These are phyloP conservation scores for Xylaria sp. DNA, from an alignment of 2,329 filamentous ascomycete genomes.

Conservation along the genomic window DNA sequence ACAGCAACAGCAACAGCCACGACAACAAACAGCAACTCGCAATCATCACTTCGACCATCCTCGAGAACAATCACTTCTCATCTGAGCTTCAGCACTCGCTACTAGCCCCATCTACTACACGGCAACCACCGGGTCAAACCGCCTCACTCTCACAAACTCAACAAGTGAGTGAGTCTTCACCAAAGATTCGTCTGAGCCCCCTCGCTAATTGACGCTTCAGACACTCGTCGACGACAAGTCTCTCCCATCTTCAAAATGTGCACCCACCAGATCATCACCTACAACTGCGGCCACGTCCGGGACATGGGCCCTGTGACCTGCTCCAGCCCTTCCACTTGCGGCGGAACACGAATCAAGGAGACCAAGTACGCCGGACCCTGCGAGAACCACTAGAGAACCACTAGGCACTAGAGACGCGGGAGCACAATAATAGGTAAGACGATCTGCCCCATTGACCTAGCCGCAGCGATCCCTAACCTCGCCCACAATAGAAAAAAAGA, in stretches of 20 bases:
- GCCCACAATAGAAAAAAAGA: constrained; percentile 2
- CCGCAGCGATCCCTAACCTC: not conserved
- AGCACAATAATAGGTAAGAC: constrained; percentile 1
- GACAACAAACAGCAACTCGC: not conserved
- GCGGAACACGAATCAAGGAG: constrained; percentile 1
- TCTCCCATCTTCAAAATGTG: constrained; percentile 22
- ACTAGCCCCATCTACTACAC: not conserved
- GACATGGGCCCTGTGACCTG: constrained; percentile 13
- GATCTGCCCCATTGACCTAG: not conserved
- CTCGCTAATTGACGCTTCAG: constrained; percentile 1
- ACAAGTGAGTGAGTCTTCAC: constrained; percentile 4
- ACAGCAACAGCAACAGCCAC: not conserved
- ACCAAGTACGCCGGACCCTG: constrained; percentile 11
- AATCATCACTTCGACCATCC: not conserved
- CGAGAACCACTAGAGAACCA: constrained; percentile 2
- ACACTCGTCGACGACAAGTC: not conserved
- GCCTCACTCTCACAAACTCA: not conserved
- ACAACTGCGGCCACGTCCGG: constrained; percentile 23
- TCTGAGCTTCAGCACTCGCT: not conserved
- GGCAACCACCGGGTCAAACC: not conserved
- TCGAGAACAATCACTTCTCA: not conserved
- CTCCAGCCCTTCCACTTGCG: constrained; percentile 11
- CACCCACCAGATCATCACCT: constrained; percentile 21
- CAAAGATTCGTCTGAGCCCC: not conserved
- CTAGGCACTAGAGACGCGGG: not conserved